These are phyloP conservation scores for Fistulifera pelliculosa DNA, from an alignment of 108 stramenopile species.

Conservation along the genomic window DNA sequence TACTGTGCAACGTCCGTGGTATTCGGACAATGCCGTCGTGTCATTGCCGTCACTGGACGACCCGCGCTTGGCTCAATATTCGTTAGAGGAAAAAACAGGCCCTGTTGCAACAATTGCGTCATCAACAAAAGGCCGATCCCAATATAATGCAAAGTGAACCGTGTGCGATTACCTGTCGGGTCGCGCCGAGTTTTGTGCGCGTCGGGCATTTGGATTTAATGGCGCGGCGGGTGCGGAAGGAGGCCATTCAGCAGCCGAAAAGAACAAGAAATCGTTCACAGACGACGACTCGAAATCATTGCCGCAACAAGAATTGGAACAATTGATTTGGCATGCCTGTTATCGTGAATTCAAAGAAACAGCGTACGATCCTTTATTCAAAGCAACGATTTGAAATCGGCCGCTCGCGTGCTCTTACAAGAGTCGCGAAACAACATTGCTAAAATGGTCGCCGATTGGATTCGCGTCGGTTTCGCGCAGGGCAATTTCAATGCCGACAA, in stretches of 20 bases:
- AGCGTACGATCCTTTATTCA: conserved; percentile 30
- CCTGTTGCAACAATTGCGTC: conserved; percentile 30
- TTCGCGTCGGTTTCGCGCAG: conserved; percentile 81
- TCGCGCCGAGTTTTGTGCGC: conserved; percentile 49
- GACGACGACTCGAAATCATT: conserved; percentile 14
- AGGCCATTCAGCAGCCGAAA: not conserved
- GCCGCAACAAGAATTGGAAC: conserved; percentile 30
- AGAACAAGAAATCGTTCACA: conserved; percentile 6
- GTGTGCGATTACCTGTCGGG: conserved; percentile 67
- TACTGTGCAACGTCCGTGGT: conserved; percentile 43
- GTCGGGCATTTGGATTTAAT: conserved; percentile 72
- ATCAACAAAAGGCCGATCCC: conserved; percentile 40
- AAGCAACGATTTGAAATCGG: conserved; percentile 21
- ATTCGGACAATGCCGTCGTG: conserved; percentile 31
- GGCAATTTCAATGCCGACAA: conserved; percentile 90
- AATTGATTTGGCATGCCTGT: conserved; percentile 54
- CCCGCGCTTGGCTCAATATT: conserved; percentile 60
- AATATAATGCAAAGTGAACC: conserved; percentile 52
- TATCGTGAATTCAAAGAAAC: conserved; percentile 40
- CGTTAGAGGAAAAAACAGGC: conserved; percentile 20
- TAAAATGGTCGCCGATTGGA: conserved; percentile 60
- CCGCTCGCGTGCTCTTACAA: conserved; percentile 34
- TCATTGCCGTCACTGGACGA: conserved; percentile 52
- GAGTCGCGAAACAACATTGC: conserved; percentile 26
- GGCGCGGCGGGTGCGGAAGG: conserved; percentile 31